Evolutionary conservation across 192 early-diverging fungal genomes (phyloP).

Genomic region (Physocladia obscura): DNA sequence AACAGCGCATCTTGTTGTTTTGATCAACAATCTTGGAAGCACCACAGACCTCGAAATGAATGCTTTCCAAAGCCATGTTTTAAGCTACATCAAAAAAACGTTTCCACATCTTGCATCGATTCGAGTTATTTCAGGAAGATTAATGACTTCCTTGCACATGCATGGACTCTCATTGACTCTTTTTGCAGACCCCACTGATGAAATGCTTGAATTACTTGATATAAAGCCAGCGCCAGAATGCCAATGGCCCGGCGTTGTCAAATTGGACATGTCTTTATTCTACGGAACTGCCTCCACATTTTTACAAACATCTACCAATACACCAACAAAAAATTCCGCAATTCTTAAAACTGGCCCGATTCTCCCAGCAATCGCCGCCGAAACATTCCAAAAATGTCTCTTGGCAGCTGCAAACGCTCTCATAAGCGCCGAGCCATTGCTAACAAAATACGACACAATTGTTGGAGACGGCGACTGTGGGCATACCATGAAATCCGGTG

Average conservation of each 20-base stretch:
- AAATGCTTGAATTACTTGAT: constrained; percentile 57
- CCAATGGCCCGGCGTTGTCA: background rate
- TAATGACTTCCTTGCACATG: constrained; percentile 84
- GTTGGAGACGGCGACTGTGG: constrained; percentile 87
- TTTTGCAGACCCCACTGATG: constrained; percentile 56
- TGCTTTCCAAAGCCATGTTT: constrained; percentile 17
- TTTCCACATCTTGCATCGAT: constrained; percentile 41
- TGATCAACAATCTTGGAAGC: constrained; percentile 84
- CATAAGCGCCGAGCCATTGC: constrained; percentile 56
- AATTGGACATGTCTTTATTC: background rate
- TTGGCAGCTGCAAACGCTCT: constrained; percentile 33
- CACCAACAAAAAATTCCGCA: background rate
- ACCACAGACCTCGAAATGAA: constrained; percentile 71
- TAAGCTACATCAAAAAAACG: background rate
- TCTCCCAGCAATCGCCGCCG: background rate
- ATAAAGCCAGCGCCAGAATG: background rate
- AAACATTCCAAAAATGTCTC: background rate
- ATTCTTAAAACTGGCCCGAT: background rate
- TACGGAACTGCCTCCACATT: background rate
- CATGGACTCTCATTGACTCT: constrained; percentile 72
- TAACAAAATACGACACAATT: constrained; percentile 71
- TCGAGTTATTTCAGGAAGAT: constrained; percentile 67
- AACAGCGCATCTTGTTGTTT: constrained; percentile 53
- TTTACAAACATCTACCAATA: background rate
- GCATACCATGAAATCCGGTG: constrained; percentile 65